A percentile compares a stretch with the other conserved stretches of the same genome.
Evolutionary conservation across 345 rosid species (phyloP).

Genomic region (Murraya koenigii): DNA sequence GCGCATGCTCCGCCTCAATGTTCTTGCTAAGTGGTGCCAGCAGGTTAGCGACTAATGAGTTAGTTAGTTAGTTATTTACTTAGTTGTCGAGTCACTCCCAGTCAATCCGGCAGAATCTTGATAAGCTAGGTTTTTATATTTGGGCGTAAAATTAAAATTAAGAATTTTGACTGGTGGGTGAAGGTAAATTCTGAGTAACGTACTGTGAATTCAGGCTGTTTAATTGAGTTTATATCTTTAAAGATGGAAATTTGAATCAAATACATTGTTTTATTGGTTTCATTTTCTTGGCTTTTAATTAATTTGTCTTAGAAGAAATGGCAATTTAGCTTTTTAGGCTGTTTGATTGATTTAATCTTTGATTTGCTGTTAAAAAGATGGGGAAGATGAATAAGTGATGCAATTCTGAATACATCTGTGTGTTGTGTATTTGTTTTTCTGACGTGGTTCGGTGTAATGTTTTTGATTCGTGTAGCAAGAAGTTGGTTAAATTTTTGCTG

Average conservation of each 20-base stretch:
- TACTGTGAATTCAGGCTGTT: neutral
- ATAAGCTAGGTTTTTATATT: neutral
- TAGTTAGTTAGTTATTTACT: slow-evolving; percentile 1
- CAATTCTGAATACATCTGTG: neutral
- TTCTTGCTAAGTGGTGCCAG: slow-evolving; percentile 96
- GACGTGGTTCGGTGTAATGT: neutral
- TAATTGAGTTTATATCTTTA: neutral
- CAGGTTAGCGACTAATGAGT: slow-evolving; percentile 48
- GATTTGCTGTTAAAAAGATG: neutral
- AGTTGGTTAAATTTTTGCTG: neutral
- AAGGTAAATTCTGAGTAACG: neutral
- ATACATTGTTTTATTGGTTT: neutral
- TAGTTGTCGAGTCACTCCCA: neutral
- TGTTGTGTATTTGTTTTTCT: neutral
- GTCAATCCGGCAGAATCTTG: neutral
- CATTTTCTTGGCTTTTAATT: neutral
- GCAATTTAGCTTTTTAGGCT: neutral
- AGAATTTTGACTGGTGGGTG: neutral
- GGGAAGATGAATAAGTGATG: neutral
- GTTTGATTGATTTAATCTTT: neutral
- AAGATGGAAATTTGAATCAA: neutral
- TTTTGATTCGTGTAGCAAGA: neutral
- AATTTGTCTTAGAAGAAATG: neutral
- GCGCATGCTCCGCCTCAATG: slow-evolving; percentile 91
- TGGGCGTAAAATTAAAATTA: neutral